Conservation (phyloP, 73 alveolate genomes). For the Paramecium sonneborni region DNA sequence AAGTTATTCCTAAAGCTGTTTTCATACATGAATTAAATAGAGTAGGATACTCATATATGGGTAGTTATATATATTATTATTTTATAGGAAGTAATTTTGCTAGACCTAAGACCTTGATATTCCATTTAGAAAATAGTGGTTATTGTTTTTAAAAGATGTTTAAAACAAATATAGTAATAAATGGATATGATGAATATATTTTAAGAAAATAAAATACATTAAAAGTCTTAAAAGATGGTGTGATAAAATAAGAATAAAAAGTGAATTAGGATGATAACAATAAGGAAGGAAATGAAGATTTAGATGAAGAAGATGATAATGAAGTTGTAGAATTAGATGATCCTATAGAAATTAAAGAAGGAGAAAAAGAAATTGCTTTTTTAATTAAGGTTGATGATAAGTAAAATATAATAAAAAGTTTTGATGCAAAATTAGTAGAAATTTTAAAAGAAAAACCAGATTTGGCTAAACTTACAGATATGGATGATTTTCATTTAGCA, state of each 20-base stretch:
- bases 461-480: neutral
- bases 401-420: neutral
- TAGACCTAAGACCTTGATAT: constrained; percentile 1
- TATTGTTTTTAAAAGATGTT: neutral
- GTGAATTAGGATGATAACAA: neutral
- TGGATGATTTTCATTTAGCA: neutral
- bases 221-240: neutral
- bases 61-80: neutral
- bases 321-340: neutral
- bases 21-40: constrained; percentile 13
- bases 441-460: neutral
- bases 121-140: constrained; percentile 12
- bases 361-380: neutral
- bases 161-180: neutral
- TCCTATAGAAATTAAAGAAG: neutral
- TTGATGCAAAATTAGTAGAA: neutral
- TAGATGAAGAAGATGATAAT: neutral
- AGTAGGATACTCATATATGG: constrained; percentile 28
- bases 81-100: neutral
- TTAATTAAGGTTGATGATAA: neutral
- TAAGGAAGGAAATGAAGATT: neutral
- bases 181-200: constrained; percentile 7
- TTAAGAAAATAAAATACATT: neutral
- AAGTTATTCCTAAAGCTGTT: neutral
- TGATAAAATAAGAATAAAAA: neutral